These are phyloP conservation scores for Aspergillus cejpii DNA, from an alignment of 2,329 filamentous ascomycete genomes.

Conservation along the genomic window DNA sequence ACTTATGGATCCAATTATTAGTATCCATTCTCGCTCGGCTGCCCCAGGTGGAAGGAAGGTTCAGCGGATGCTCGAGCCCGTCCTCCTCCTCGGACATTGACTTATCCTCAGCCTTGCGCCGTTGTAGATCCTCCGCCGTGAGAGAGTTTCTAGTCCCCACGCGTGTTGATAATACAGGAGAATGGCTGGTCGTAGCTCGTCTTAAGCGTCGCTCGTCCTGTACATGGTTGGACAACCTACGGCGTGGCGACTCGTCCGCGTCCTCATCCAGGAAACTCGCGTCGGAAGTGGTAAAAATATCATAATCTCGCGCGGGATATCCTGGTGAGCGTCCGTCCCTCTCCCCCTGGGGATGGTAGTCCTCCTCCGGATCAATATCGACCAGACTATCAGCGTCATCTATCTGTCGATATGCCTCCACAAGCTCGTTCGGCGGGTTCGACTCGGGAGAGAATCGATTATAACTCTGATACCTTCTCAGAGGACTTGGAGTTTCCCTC, in stretches of 20 bases:
- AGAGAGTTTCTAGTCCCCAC: slow-evolving; percentile 25
- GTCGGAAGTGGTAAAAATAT: slow-evolving; percentile 23
- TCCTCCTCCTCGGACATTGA: slow-evolving; percentile 19
- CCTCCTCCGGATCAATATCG: slow-evolving; percentile 31
- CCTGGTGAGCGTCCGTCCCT: slow-evolving; percentile 22
- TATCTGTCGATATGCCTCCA: slow-evolving; percentile 37
- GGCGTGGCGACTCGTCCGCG: slow-evolving; percentile 30
- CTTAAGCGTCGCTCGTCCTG: slow-evolving; percentile 37
- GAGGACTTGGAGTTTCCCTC: slow-evolving; percentile 28
- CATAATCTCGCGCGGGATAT: slow-evolving; percentile 14
- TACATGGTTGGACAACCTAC: slow-evolving; percentile 30
- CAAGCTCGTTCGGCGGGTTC: slow-evolving; percentile 36
- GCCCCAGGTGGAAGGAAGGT: slow-evolving; percentile 37
- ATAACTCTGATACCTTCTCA: slow-evolving; percentile 19
- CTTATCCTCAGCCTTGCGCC: slow-evolving; percentile 28
- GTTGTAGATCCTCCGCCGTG: slow-evolving; percentile 35
- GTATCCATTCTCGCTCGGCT: slow-evolving; percentile 26
- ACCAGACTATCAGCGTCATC: slow-evolving; percentile 34
- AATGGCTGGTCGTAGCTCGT: slow-evolving; percentile 34
- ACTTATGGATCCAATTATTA: slow-evolving; percentile 33
- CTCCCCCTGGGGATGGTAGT: slow-evolving; percentile 13
- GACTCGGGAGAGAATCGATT: slow-evolving; percentile 30
- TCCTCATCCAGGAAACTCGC: slow-evolving; percentile 32
- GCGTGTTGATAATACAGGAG: slow-evolving; percentile 35
- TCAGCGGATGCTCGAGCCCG: slow-evolving; percentile 27